Base-by-base conservation (phyloP, 2,329 filamentous ascomycete genomes). In the Drechmeria coniospora region DNA sequence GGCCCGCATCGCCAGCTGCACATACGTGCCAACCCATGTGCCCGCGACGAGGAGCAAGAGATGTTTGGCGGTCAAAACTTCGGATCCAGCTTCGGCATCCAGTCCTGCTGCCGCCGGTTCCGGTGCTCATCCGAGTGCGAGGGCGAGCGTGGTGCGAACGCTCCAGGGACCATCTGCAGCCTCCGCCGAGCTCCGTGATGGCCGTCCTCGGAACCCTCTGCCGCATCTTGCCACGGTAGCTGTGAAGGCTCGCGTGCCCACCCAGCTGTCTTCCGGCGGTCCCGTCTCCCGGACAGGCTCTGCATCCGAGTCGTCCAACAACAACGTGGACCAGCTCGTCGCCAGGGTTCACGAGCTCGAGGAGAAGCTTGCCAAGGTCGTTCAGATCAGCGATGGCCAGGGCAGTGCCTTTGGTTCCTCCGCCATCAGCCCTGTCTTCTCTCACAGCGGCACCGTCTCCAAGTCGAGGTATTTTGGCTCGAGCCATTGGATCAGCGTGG, bases 1-100 rank as follows among this genome's bases (percentile, higher is more conserved):
- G 36, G 65, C 67, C 14, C 61, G 61, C 36, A 65, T 62, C 22
- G 54, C 59, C 5, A 54, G 55, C 13, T 77, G 73, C 39, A 56
- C 65, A 2, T 76, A 72, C 38, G 52, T 49, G 15, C 45, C 54
- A 19, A 39, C 48, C 21, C 50, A 54, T 21, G 35, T 45, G 11
- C 51, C 51, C 2, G 41, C 43, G 4, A 41, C 40, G n/a, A 37
- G 39, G 28, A 23, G n/a, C n/a, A n/a, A n/a, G n/a, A n/a, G n/a
- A n/a, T n/a, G n/a, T n/a, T n/a, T n/a, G n/a, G n/a, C n/a, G n/a
- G n/a, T 15, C 10, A 44, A 38, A 29, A 45, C 8, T 15, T 25
- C 19, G 5, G 24, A 17, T 19, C 24, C 6, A 12, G 18, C 21
- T 19, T 23, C 17, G 27, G 20, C 5, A 21, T 28, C 19, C 27